phyloP scores from a whole-genome alignment of 768 basidiomycete genomes.

The Leccinum disarticulatum region DNA sequence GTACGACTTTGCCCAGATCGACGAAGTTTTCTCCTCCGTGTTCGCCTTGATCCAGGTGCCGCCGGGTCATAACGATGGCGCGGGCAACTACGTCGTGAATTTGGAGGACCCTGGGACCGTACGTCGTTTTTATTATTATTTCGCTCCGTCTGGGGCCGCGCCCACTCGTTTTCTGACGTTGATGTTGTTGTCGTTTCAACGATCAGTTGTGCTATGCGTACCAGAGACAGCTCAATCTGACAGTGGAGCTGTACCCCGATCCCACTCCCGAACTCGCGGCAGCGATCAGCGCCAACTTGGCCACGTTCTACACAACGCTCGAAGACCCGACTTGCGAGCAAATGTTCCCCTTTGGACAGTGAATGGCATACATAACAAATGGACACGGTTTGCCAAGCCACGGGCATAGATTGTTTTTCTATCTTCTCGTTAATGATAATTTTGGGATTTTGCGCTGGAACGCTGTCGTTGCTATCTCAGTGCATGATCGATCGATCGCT shows the following conservation, averaged over 20 bases:
- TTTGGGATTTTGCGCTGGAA: neutral
- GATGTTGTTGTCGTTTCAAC: neutral
- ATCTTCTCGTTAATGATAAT: neutral
- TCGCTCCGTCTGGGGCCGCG: neutral
- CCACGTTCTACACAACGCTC: slow-evolving; percentile 15
- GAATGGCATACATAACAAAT: neutral
- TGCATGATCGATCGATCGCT: too few species aligned
- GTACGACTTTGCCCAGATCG: slow-evolving; percentile 8
- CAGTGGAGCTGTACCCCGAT: slow-evolving; percentile 21
- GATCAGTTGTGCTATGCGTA: slow-evolving; percentile 21
- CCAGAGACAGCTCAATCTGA: slow-evolving; percentile 22
- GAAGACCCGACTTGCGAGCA: slow-evolving; percentile 13
- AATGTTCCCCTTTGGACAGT: slow-evolving; percentile 19
- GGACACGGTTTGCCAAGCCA: neutral
- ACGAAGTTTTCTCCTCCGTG: neutral
- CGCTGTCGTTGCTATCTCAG: neutral
- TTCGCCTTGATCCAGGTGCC: slow-evolving; percentile 1
- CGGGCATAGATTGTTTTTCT: neutral
- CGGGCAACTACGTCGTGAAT: slow-evolving; percentile 16
- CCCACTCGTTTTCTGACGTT: too few species aligned
- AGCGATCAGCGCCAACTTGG: slow-evolving; percentile 25
- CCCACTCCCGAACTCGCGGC: slow-evolving; percentile 18
- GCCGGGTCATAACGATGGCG: slow-evolving; percentile 21
- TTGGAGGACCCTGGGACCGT: slow-evolving; percentile 13
- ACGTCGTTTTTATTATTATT: neutral